A percentile compares a stretch with the other conserved stretches of the same genome.
phyloP scores from a whole-genome alignment of 1,284 basidiomycete species.

The Trametes sp. region DNA sequence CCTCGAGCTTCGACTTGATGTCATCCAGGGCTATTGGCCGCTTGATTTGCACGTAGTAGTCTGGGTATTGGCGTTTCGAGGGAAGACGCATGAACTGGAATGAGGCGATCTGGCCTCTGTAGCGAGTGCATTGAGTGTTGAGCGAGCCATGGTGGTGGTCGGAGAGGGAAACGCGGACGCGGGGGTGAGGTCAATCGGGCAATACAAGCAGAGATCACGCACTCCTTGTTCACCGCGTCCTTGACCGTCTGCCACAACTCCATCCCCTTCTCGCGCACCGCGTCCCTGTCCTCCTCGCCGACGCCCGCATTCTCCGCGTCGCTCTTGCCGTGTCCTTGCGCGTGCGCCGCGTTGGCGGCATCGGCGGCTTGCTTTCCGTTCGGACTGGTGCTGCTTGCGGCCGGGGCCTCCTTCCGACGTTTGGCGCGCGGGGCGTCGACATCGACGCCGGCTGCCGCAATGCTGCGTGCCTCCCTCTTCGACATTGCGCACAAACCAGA shows the following conservation, averaged over 20 bases:
- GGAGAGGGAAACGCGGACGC: constrained; percentile 30
- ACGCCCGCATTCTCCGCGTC: constrained; percentile 33
- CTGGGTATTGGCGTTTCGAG: constrained; percentile 82
- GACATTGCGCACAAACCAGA: constrained; percentile 51
- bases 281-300: constrained; percentile 46
- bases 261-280: constrained; percentile 66
- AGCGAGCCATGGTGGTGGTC: constrained; percentile 23
- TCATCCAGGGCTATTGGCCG: constrained; percentile 87
- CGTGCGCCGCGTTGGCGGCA: constrained; percentile 31
- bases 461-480: constrained; percentile 68
- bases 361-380: constrained; percentile 32
- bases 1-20: constrained; percentile 82
- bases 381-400: constrained; percentile 36
- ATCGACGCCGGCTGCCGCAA: constrained; percentile 56
- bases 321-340: constrained; percentile 36
- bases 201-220: constrained; percentile 54
- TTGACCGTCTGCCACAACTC: constrained; percentile 77
- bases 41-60: constrained; percentile 86
- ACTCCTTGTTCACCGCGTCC: constrained; percentile 85
- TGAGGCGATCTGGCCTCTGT: constrained; percentile 71
- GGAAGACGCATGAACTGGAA: constrained; percentile 82
- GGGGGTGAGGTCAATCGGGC: constrained; percentile 40
- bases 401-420: constrained; percentile 66
- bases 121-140: constrained; percentile 16
- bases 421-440: constrained; percentile 70